Conservation (phyloP, 148 eudicot species). For the Silene latifolia region DNA sequence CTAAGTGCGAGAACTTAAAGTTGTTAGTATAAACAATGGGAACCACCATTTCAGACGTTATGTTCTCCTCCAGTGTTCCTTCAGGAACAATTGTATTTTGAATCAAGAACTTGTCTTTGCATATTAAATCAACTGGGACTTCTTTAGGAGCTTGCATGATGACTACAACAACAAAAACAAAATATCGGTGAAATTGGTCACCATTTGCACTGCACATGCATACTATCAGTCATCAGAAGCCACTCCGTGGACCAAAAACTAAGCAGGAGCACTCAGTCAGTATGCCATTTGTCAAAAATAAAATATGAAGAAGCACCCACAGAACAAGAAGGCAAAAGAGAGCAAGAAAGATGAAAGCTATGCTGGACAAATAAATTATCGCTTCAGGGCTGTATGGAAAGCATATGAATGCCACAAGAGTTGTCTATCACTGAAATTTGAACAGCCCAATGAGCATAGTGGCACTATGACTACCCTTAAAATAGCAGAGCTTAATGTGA, state of each 20-base stretch:
- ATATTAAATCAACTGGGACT: slow-evolving; percentile 62
- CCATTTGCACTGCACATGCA: not conserved
- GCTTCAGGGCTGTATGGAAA: not conserved
- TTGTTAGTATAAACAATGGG: slow-evolving; percentile 13
- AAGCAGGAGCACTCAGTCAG: not conserved
- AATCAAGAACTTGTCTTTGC: slow-evolving; percentile 93
- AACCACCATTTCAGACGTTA: slow-evolving; percentile 64
- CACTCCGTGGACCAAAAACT: not conserved
- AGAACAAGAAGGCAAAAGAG: not conserved
- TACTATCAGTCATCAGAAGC: not conserved
- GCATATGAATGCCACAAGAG: not conserved
- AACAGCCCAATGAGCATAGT: not conserved
- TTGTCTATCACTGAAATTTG: not conserved
- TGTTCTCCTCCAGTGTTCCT: slow-evolving; percentile 67
- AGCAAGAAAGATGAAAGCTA: not conserved
- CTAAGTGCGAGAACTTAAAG: not conserved
- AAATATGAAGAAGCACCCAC: not conserved
- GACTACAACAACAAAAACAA: slow-evolving; percentile 41
- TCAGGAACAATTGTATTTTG: slow-evolving; percentile 73
- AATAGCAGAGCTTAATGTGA: not conserved
- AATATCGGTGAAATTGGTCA: not conserved
- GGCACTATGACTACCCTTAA: too few species aligned
- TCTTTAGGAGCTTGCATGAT: slow-evolving; percentile 78
- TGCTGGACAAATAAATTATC: not conserved
- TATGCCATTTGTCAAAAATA: not conserved